These are phyloP conservation scores for Aspergillus quadrilineatus DNA, from an alignment of 2,329 filamentous ascomycete genomes.

Conservation along the genomic window DNA sequence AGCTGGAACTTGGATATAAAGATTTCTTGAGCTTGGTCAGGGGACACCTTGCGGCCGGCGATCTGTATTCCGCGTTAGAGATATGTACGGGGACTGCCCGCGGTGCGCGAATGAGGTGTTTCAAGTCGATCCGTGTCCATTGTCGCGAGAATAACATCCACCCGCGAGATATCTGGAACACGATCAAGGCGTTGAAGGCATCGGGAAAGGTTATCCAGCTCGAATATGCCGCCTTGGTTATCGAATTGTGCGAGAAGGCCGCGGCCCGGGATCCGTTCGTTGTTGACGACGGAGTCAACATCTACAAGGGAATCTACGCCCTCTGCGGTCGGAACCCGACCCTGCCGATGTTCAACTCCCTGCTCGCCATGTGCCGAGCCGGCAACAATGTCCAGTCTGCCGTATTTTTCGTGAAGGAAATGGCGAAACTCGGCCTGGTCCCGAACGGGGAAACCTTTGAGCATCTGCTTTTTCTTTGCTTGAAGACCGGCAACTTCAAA, in stretches of 20 bases:
- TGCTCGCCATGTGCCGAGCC: slow-evolving; percentile 53
- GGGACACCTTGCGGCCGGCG: slow-evolving; percentile 61
- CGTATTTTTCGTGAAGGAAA: slow-evolving; percentile 63
- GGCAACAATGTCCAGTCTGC: slow-evolving; percentile 53
- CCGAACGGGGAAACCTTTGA: slow-evolving; percentile 64
- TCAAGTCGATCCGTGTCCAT: slow-evolving; percentile 60
- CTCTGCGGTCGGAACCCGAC: slow-evolving; percentile 47
- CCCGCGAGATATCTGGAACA: slow-evolving; percentile 53
- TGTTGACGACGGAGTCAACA: slow-evolving; percentile 54
- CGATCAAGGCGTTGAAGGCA: slow-evolving; percentile 57
- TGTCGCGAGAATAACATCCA: slow-evolving; percentile 52
- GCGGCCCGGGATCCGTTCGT: slow-evolving; percentile 30
- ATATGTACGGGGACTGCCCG: slow-evolving; percentile 73
- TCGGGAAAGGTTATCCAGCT: slow-evolving; percentile 52
- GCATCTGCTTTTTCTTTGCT: slow-evolving; percentile 58
- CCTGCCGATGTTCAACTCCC: slow-evolving; percentile 57
- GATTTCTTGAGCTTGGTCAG: slow-evolving; percentile 81
- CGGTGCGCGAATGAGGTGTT: slow-evolving; percentile 58
- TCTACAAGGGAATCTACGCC: slow-evolving; percentile 62
- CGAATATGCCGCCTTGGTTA: slow-evolving; percentile 48
- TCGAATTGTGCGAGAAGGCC: slow-evolving; percentile 52
- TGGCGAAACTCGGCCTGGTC: slow-evolving; percentile 55
- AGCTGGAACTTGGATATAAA: slow-evolving; percentile 56
- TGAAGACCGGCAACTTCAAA: slow-evolving; percentile 39
- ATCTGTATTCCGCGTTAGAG: slow-evolving; percentile 66